These are phyloP conservation scores for Fusarium circinatum DNA, from an alignment of 2,329 filamentous ascomycete species.

Conservation along the genomic window DNA sequence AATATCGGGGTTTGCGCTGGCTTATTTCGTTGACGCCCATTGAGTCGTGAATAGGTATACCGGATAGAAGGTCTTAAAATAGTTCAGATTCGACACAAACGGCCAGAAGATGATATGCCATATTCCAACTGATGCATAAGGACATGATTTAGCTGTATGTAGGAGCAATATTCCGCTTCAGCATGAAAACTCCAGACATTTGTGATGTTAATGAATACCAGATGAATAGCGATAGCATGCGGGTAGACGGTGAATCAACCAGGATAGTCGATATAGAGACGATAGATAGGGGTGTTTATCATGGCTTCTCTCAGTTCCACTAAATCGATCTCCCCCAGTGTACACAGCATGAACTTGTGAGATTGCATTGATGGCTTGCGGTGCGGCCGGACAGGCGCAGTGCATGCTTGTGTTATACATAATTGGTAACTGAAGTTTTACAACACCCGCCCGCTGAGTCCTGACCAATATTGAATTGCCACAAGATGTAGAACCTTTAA, in stretches of 20 bases:
- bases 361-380: neutral
- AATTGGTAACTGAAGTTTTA: neutral
- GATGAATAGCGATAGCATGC: neutral
- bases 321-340: slow-evolving; percentile 10
- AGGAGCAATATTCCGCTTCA: neutral
- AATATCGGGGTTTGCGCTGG: neutral
- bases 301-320: slow-evolving; percentile 6
- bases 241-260: neutral
- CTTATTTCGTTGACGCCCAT: neutral
- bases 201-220: neutral
- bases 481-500: neutral
- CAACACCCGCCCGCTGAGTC: neutral
- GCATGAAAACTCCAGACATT: neutral
- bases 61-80: neutral
- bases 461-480: neutral
- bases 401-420: neutral
- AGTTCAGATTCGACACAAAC: neutral
- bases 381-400: neutral
- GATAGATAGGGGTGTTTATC: neutral
- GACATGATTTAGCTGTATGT: neutral
- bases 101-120: neutral
- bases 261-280: neutral
- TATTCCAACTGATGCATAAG: neutral
- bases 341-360: slow-evolving; percentile 24
- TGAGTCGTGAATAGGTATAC: neutral